Evolutionary conservation across 2,329 filamentous ascomycete species (phyloP).

Genomic region (Hymenoscyphus linearis): DNA sequence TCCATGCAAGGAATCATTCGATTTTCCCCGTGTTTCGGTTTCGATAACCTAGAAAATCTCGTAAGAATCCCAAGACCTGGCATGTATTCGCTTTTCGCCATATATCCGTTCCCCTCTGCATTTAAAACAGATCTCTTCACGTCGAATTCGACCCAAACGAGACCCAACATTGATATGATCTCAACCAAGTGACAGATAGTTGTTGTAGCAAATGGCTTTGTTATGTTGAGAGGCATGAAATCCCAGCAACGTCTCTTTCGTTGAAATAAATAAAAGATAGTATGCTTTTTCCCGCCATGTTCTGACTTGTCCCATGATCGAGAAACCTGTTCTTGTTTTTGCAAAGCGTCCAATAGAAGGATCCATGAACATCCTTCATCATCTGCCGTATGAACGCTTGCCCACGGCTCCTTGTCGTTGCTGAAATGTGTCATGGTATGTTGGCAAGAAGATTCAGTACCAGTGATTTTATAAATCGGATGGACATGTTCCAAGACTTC

Average conservation of each 20-base stretch:
- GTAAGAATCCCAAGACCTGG: conserved; percentile 47
- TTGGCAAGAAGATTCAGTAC: not conserved
- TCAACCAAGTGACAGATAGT: conserved; percentile 52
- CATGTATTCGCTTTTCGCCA: conserved; percentile 42
- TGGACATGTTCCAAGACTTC: not conserved
- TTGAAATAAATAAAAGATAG: conserved; percentile 11
- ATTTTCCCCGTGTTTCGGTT: conserved; percentile 33
- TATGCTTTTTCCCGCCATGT: conserved; percentile 3
- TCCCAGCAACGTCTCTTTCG: conserved; percentile 12
- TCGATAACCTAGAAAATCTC: conserved; percentile 33
- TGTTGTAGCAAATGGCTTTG: conserved; percentile 47
- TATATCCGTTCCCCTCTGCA: conserved; percentile 51
- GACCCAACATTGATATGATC: conserved; percentile 47
- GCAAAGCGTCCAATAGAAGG: conserved; percentile 10
- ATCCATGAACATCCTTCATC: conserved; percentile 15
- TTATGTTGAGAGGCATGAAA: conserved; percentile 44
- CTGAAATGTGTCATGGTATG: conserved; percentile 3
- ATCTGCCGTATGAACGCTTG: conserved; percentile 12
- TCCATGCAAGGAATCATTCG: conserved; percentile 47
- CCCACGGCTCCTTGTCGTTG: conserved; percentile 7
- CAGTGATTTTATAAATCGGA: conserved; percentile 3
- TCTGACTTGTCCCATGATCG: conserved; percentile 8
- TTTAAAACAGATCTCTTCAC: conserved; percentile 43
- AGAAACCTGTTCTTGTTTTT: conserved; percentile 10
- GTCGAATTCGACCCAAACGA: conserved; percentile 53